These are phyloP conservation scores for Rhizopogon rudus DNA, from an alignment of 768 basidiomycete species.

Conservation along the genomic window DNA sequence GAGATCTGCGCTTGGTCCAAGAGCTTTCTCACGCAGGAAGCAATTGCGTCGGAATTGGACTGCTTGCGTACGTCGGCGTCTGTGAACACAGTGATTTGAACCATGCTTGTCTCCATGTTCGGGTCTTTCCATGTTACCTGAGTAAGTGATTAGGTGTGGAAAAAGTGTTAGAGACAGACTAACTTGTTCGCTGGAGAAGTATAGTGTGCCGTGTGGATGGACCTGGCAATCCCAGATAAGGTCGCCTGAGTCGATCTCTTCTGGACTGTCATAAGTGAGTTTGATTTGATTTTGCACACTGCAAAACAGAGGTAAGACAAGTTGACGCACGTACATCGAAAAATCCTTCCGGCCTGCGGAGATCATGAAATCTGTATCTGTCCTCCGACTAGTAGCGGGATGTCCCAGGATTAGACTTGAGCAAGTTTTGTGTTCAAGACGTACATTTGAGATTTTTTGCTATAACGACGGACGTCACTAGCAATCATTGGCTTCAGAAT, in stretches of 20 bases:
- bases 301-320: not conserved
- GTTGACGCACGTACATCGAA: not conserved
- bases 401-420: not conserved
- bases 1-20: not conserved
- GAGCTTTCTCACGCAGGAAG: not conserved
- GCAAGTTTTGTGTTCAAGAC: not conserved
- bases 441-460: conserved; percentile 1
- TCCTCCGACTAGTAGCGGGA: not conserved
- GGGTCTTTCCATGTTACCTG: not conserved
- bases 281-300: not conserved
- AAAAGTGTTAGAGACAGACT: not conserved
- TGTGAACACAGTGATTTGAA: not conserved
- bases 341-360: not conserved
- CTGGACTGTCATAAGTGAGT: not conserved
- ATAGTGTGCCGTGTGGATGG: not conserved
- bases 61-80: not conserved
- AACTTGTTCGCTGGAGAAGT: not conserved
- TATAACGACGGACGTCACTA: not conserved
- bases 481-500: not conserved
- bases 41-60: not conserved
- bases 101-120: not conserved
- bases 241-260: not conserved
- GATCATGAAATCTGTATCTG: not conserved
- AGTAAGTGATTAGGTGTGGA: not conserved
- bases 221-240: not conserved